Evolutionary conservation across 2,329 filamentous ascomycete genomes (phyloP).

Genomic region (Alternaria sp.): DNA sequence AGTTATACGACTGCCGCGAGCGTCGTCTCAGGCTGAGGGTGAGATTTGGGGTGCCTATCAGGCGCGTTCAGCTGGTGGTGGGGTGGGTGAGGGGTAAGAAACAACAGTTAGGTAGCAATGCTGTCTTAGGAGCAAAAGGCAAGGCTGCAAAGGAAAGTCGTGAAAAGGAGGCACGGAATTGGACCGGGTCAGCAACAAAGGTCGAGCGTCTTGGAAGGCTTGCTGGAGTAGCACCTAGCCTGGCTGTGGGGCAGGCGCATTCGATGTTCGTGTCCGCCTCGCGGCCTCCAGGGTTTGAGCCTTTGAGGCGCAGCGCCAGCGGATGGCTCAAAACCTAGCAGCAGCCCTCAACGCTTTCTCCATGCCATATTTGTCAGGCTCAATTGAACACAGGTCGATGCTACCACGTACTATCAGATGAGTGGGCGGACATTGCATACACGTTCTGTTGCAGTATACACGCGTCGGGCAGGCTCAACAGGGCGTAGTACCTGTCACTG

Average conservation of each 20-base stretch:
- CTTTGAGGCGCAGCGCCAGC: slow-evolving; percentile 25
- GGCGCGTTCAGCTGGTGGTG: slow-evolving; percentile 36
- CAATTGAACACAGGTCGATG: neutral
- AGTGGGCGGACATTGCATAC: neutral
- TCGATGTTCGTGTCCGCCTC: slow-evolving; percentile 32
- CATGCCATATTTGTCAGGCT: slow-evolving; percentile 16
- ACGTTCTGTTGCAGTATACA: neutral
- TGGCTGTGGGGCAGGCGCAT: slow-evolving; percentile 34
- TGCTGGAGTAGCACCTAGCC: slow-evolving; percentile 24
- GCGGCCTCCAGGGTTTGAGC: slow-evolving; percentile 27
- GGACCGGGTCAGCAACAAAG: slow-evolving; percentile 23
- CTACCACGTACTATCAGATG: neutral
- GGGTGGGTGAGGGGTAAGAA: slow-evolving; percentile 40
- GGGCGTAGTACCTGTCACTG: too few species aligned
- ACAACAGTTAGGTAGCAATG: slow-evolving; percentile 28
- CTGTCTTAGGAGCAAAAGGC: slow-evolving; percentile 15
- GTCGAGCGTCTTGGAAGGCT: slow-evolving; percentile 24
- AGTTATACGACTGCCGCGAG: slow-evolving; percentile 32
- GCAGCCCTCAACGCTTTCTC: slow-evolving; percentile 1
- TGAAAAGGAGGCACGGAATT: slow-evolving; percentile 20
- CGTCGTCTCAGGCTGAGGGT: slow-evolving; percentile 40
- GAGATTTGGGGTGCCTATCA: slow-evolving; percentile 36
- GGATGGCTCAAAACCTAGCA: slow-evolving; percentile 16
- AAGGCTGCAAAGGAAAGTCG: slow-evolving; percentile 17
- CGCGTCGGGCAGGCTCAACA: neutral